Evolutionary conservation across 2,329 filamentous ascomycete species (phyloP), one percentile per base, ranked within the genome.

Genomic region (Ophiostoma piceae): DNA sequence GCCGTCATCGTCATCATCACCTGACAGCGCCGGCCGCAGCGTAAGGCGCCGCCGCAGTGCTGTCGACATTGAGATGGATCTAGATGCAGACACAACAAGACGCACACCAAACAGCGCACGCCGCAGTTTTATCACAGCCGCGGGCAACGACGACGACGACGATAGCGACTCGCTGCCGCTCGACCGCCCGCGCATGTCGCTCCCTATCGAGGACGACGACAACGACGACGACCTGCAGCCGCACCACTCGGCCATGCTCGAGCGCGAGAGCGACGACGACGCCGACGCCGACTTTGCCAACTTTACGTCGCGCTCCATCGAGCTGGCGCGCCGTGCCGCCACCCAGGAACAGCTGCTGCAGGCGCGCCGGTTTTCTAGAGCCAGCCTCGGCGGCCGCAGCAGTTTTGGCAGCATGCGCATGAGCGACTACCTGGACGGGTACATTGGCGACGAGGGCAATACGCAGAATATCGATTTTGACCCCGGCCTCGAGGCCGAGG

Each of bases 241-340:
- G 9, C 87, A 87, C 41, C 82, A 80, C 68, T 82, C 84, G 67
- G 83, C 84, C 41, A 80, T 82, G 11, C 75, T 89, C 32, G 86
- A 88, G 69, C 83, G 82, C 26, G 80, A 82, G 39, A 14, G 12
- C 51, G 82, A 84, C 71, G 82, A 83, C 19, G 85, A 69, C 26
- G 67, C 64, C 35, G 71, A 72, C 41, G 85, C 88, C 35, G 84
- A 87, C 60, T 47, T 70, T 64, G 71, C 69, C 60, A 84, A 88
- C 73, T 82, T 82, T 72, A 89, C 87, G 0, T 60, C 83, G 57
- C 82, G 84, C 71, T 88, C 87, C 1, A 82, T 90, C 37, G 88
- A 90, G 77, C 75, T 88, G 67, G 84, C 86, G 8, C 81, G 87
- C 37, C 79, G 87, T 67, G 83, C 82, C 19, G 75, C 79, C 51